Conservation (phyloP, 495 filamentous ascomycete genomes). For the Penicillium maclennaniae region DNA sequence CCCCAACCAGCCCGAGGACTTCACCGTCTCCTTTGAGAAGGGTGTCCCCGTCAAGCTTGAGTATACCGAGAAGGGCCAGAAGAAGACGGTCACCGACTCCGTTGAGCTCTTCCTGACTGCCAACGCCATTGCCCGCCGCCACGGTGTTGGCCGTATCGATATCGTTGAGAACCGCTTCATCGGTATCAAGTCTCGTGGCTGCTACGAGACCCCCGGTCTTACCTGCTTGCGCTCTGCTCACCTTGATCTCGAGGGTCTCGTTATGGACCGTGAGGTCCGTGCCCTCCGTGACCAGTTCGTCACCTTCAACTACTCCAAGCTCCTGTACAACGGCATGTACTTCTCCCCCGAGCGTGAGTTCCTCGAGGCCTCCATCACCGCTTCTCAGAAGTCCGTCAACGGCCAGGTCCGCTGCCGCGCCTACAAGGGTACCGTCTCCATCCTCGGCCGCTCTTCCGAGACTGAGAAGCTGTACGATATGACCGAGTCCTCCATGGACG, state of each 20-base stretch:
- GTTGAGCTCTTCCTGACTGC: slow-evolving; percentile 75
- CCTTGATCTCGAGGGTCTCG: slow-evolving; percentile 79
- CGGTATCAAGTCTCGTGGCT: slow-evolving; percentile 81
- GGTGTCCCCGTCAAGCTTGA: slow-evolving; percentile 76
- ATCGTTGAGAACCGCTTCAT: slow-evolving; percentile 90
- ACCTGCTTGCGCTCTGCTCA: slow-evolving; percentile 75
- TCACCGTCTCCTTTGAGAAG: slow-evolving; percentile 79
- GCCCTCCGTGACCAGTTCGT: slow-evolving; percentile 75
- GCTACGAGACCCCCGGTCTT: slow-evolving; percentile 79
- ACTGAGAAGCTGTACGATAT: slow-evolving; percentile 84
- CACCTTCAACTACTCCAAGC: slow-evolving; percentile 69
- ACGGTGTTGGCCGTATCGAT: slow-evolving; percentile 86
- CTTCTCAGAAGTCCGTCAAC: slow-evolving; percentile 67
- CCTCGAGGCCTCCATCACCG: slow-evolving; percentile 67
- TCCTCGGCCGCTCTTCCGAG: slow-evolving; percentile 70
- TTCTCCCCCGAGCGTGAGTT: slow-evolving; percentile 80
- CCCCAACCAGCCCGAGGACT: slow-evolving; percentile 70
- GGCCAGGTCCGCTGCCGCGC: slow-evolving; percentile 65
- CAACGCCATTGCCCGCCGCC: slow-evolving; percentile 70
- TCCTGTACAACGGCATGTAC: slow-evolving; percentile 72
- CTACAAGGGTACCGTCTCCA: slow-evolving; percentile 74
- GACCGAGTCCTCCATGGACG: slow-evolving; percentile 82
- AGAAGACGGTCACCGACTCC: slow-evolving; percentile 65
- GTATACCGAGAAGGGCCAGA: slow-evolving; percentile 41
- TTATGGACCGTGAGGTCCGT: slow-evolving; percentile 80